Conservation (phyloP, 2,329 filamentous ascomycete genomes). For the Ophiostoma populinum region DNA sequence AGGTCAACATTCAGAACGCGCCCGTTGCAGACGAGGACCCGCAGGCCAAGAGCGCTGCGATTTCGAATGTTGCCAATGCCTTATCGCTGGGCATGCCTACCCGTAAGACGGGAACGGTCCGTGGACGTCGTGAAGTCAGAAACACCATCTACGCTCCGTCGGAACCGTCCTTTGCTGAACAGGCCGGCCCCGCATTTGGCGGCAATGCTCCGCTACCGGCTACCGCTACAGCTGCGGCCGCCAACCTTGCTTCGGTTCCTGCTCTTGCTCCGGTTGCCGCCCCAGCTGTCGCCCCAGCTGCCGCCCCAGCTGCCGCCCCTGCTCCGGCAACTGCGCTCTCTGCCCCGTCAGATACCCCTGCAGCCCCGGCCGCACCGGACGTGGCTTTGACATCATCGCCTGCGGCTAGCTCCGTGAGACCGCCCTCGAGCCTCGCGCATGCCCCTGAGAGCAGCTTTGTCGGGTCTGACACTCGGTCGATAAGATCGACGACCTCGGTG, state of each 20-base stretch:
- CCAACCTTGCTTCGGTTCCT: conserved; percentile 17
- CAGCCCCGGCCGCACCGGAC: no score
- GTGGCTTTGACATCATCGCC: conserved; percentile 14
- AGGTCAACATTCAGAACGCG: conserved; percentile 62
- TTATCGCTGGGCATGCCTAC: conserved; percentile 49
- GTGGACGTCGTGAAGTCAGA: conserved; percentile 77
- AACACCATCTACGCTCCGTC: conserved; percentile 79
- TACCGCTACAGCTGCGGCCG: no score
- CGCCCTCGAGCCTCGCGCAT: conserved; percentile 34
- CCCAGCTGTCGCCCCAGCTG: background rate
- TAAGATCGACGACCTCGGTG: conserved; percentile 73
- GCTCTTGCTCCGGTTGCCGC: conserved; percentile 13
- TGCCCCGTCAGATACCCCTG: no score
- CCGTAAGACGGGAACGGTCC: conserved; percentile 56
- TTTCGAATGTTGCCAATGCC: conserved; percentile 60
- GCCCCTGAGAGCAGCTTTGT: conserved; percentile 45
- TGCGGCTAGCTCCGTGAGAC: conserved; percentile 19
- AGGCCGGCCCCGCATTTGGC: no score
- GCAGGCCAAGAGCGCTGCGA: conserved; percentile 52
- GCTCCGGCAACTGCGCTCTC: no score
- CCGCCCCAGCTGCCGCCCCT: no score
- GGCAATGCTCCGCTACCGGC: no score
- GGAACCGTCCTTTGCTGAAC: no score
- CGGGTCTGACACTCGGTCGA: conserved; percentile 73
- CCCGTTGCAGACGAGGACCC: conserved; percentile 65